Percentiles rank a stretch among this genome's conserved stretches.
Conservation (phyloP, 2,329 filamentous ascomycete genomes). For the Chrysoporthe deuterocubensis region DNA sequence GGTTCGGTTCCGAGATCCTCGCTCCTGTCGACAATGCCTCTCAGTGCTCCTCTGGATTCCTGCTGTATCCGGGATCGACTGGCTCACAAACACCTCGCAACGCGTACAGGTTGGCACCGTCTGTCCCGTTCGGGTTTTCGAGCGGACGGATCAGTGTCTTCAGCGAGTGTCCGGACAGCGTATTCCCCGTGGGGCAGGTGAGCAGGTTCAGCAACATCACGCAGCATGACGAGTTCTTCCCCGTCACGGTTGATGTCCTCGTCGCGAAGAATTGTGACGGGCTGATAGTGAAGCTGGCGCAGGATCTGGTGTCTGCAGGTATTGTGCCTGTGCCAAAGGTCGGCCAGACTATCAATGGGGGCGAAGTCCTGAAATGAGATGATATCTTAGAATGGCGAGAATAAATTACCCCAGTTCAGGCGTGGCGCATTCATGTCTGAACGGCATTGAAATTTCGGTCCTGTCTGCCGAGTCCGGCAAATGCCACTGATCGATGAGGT, state of each 20-base stretch:
- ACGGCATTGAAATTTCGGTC: not conserved
- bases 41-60: slow-evolving; percentile 51
- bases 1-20: slow-evolving; percentile 52
- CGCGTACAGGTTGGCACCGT: slow-evolving; percentile 44
- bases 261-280: slow-evolving; percentile 65
- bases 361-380: slow-evolving; percentile 30
- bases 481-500: not conserved
- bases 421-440: not conserved
- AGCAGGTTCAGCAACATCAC: slow-evolving; percentile 43
- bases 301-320: slow-evolving; percentile 53
- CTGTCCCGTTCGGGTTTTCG: slow-evolving; percentile 51
- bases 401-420: not conserved
- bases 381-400: too few relatives aligned
- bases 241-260: slow-evolving; percentile 62
- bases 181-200: slow-evolving; percentile 48
- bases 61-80: slow-evolving; percentile 48
- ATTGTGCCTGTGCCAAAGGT: slow-evolving; percentile 50
- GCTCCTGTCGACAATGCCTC: slow-evolving; percentile 41
- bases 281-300: slow-evolving; percentile 57
- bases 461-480: too few relatives aligned
- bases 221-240: slow-evolving; percentile 53
- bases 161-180: slow-evolving; percentile 45
- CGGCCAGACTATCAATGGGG: slow-evolving; percentile 41
- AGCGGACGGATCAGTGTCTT: slow-evolving; percentile 41
- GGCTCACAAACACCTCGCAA: slow-evolving; percentile 42